Percentiles rank a stretch among this genome's conserved stretches.
Evolutionary conservation across 345 rosid genomes (phyloP).

Genomic region (Citrus sp.): DNA sequence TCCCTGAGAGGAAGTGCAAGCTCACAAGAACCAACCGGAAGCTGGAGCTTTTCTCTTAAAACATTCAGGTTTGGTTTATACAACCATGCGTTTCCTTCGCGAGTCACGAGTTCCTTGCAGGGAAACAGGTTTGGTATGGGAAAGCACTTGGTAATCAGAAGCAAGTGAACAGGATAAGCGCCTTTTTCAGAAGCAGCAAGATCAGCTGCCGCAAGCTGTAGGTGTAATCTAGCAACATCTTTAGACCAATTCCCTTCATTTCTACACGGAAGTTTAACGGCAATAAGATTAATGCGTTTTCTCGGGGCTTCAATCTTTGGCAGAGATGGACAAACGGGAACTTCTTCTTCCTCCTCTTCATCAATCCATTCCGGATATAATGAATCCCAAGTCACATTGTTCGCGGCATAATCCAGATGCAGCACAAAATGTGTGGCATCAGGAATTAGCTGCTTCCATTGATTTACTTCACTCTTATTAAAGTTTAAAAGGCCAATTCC

Average conservation of each 20-base stretch:
- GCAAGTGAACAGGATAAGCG: constrained; percentile 60
- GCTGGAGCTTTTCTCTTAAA: constrained; percentile 70
- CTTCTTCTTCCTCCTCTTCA: constrained; percentile 87
- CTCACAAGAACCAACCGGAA: constrained; percentile 91
- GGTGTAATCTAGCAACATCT: constrained; percentile 78
- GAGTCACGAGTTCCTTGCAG: constrained; percentile 68
- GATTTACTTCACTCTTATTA: constrained; percentile 47
- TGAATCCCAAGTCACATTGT: constrained; percentile 74
- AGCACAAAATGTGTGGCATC: constrained; percentile 44
- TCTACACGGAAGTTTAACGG: constrained; percentile 90
- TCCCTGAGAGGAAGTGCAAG: constrained; percentile 80
- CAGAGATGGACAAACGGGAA: constrained; percentile 67
- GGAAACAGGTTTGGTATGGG: constrained; percentile 81
- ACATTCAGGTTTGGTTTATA: constrained; percentile 64
- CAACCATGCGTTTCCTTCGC: constrained; percentile 62
- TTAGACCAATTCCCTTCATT: constrained; percentile 87
- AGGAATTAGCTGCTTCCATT: constrained; percentile 59
- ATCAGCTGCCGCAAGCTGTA: constrained; percentile 82
- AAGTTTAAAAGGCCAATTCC: constrained; percentile 84
- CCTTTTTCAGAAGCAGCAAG: constrained; percentile 73
- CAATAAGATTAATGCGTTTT: constrained; percentile 64
- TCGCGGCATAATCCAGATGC: constrained; percentile 40
- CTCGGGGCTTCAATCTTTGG: constrained; percentile 68
- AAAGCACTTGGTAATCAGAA: constrained; percentile 63
- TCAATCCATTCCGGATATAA: constrained; percentile 97